Evolutionary conservation across 768 basidiomycete genomes (phyloP).

Genomic region (Pisolithus albus): DNA sequence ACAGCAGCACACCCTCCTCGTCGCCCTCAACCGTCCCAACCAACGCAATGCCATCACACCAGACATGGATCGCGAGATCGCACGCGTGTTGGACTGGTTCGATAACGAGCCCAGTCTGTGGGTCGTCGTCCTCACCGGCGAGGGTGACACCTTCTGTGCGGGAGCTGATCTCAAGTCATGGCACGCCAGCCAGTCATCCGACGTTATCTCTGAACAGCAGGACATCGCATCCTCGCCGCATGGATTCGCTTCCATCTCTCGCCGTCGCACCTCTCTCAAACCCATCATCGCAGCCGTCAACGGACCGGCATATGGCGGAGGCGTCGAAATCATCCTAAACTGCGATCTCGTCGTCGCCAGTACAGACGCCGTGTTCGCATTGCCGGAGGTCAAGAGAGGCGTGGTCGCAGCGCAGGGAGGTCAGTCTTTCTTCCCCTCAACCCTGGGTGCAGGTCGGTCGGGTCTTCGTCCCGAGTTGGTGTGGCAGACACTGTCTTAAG

Average conservation of each 20-base stretch:
- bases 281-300: constrained; percentile 78
- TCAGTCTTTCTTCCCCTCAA: constrained; percentile 23
- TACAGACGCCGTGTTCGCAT: constrained; percentile 59
- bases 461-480: not conserved
- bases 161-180: constrained; percentile 76
- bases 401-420: constrained; percentile 70
- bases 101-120: constrained; percentile 66
- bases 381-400: constrained; percentile 75
- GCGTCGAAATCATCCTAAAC: constrained; percentile 62
- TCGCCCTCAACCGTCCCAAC: constrained; percentile 63
- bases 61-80: constrained; percentile 47
- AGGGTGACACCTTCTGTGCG: constrained; percentile 69
- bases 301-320: constrained; percentile 67
- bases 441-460: not conserved
- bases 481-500: not conserved
- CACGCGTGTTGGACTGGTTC: constrained; percentile 59
- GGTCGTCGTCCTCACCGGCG: constrained; percentile 70
- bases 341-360: constrained; percentile 69
- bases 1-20: constrained; percentile 42
- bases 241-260: constrained; percentile 71
- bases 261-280: constrained; percentile 55
- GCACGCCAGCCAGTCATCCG: constrained; percentile 46
- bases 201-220: constrained; percentile 39
- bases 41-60: constrained; percentile 70
- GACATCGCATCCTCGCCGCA: constrained; percentile 33